A percentile compares a stretch with the other conserved stretches of the same genome.
Evolutionary conservation across 2,329 filamentous ascomycete species (phyloP).

Genomic region (Myriosclerotinia scirpicola): DNA sequence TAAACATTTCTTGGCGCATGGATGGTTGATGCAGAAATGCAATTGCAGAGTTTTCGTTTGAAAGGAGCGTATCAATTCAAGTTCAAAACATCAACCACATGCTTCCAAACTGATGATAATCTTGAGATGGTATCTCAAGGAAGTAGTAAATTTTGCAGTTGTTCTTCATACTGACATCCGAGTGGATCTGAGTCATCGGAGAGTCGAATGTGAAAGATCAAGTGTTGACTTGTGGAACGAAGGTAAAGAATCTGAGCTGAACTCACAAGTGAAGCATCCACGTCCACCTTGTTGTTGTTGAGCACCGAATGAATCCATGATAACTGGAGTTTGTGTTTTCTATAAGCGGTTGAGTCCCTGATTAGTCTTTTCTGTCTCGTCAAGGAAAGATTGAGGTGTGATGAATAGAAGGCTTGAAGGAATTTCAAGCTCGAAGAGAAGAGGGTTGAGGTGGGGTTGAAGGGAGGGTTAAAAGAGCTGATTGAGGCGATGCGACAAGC

Average conservation of each 20-base stretch:
- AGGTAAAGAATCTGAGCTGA: conserved; percentile 21
- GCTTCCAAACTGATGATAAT: background rate
- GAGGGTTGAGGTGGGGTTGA: conserved; percentile 22
- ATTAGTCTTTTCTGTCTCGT: conserved; percentile 16
- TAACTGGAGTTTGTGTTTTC: conserved; percentile 30
- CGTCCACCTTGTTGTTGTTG: conserved; percentile 38
- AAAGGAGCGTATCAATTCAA: background rate
- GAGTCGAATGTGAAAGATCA: background rate
- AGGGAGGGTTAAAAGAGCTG: background rate
- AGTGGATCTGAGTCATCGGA: too few relatives aligned
- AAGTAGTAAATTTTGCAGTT: background rate
- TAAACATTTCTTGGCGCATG: background rate
- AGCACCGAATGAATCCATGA: conserved; percentile 38
- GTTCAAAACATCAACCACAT: background rate
- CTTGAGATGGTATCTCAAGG: background rate
- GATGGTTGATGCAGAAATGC: background rate
- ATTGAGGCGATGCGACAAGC: background rate
- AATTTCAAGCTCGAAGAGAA: background rate
- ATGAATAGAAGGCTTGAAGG: background rate
- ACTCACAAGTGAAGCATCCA: conserved; percentile 55
- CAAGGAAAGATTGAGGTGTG: background rate
- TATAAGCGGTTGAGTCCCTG: conserved; percentile 14
- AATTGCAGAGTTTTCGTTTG: conserved; percentile 12
- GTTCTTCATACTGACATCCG: background rate
- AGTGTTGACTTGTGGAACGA: conserved; percentile 24